phyloP scores from a whole-genome alignment of 371 early-diverging fungal genomes.

The Capillidium heterosporum region DNA sequence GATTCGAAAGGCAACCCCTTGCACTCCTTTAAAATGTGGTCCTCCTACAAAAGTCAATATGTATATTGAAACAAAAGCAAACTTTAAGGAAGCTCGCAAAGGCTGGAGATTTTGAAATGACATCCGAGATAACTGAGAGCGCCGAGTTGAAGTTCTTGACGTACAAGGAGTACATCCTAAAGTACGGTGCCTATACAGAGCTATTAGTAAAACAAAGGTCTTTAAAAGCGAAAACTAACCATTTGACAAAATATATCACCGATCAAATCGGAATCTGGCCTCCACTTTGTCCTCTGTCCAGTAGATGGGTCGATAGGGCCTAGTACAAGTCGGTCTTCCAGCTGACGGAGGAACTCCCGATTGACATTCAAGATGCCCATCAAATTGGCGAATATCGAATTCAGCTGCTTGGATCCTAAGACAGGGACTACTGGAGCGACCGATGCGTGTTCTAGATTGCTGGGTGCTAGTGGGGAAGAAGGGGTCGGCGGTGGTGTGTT shows the following conservation, averaged over 20 bases:
- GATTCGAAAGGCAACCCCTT: slow-evolving; percentile 45
- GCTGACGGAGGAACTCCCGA: slow-evolving; percentile 28
- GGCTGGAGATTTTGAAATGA: slow-evolving; percentile 15
- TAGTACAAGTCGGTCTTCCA: slow-evolving; percentile 26
- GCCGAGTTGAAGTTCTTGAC: slow-evolving; percentile 22
- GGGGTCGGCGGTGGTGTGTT: too few relatives aligned
- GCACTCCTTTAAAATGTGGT: slow-evolving; percentile 23
- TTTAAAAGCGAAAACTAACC: slow-evolving; percentile 11
- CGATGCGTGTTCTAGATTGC: slow-evolving; percentile 6
- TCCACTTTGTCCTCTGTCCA: slow-evolving; percentile 22
- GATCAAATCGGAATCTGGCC: slow-evolving; percentile 22
- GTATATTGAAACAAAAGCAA: background rate
- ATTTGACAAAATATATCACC: slow-evolving; percentile 48
- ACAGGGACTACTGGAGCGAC: too few relatives aligned
- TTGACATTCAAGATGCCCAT: slow-evolving; percentile 40
- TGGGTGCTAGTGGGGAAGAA: slow-evolving; percentile 4
- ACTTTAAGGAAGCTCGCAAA: slow-evolving; percentile 22
- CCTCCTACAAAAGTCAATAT: slow-evolving; percentile 8
- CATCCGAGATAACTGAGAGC: slow-evolving; percentile 15
- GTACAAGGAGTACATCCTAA: slow-evolving; percentile 49
- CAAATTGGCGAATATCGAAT: slow-evolving; percentile 42
- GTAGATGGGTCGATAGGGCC: too few relatives aligned
- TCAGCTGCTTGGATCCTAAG: slow-evolving; percentile 18
- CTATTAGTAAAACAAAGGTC: background rate
- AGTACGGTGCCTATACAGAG: slow-evolving; percentile 27